A percentile compares a stretch with the other conserved stretches of the same genome.
These are phyloP conservation scores for Royoungia palumana DNA, from an alignment of 768 basidiomycete genomes.

Conservation along the genomic window DNA sequence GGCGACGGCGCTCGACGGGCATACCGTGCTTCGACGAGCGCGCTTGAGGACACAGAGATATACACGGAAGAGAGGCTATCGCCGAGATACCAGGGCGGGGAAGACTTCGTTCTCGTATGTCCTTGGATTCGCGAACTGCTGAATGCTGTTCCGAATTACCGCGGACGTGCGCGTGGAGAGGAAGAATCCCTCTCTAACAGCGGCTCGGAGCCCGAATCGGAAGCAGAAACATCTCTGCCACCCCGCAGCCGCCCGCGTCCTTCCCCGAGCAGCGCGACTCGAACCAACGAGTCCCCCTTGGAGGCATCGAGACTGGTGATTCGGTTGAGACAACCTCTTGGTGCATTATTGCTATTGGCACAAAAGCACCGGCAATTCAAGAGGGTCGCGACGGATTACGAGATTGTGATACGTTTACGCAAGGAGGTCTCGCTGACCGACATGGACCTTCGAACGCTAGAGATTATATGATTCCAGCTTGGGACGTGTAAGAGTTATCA, in stretches of 20 bases:
- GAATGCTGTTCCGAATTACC: not conserved
- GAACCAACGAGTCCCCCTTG: not conserved
- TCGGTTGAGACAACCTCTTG: conserved; percentile 12
- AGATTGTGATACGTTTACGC: conserved; percentile 10
- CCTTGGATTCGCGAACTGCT: conserved; percentile 19
- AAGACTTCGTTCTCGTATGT: conserved; percentile 14
- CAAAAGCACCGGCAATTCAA: conserved; percentile 7
- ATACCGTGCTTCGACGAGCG: conserved; percentile 5
- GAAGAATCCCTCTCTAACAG: not conserved
- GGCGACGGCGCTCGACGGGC: not conserved
- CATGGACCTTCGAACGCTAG: conserved; percentile 6
- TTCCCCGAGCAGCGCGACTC: not conserved
- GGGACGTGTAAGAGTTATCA: too few species aligned
- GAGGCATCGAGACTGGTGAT: conserved; percentile 1
- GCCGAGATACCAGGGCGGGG: not conserved
- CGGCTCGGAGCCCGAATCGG: conserved; percentile 3
- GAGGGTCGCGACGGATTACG: conserved; percentile 12
- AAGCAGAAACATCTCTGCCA: not conserved
- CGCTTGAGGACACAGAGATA: conserved; percentile 14
- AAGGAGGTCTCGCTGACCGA: conserved; percentile 1
- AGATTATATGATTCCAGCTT: conserved; percentile 1
- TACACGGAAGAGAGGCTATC: not conserved
- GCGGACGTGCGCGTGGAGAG: not conserved
- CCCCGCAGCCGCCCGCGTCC: too few species aligned
- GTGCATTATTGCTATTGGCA: conserved; percentile 12